Evolutionary conservation across 78 protist genomes (phyloP).

Genomic region (Cavenderia fasciculata): DNA sequence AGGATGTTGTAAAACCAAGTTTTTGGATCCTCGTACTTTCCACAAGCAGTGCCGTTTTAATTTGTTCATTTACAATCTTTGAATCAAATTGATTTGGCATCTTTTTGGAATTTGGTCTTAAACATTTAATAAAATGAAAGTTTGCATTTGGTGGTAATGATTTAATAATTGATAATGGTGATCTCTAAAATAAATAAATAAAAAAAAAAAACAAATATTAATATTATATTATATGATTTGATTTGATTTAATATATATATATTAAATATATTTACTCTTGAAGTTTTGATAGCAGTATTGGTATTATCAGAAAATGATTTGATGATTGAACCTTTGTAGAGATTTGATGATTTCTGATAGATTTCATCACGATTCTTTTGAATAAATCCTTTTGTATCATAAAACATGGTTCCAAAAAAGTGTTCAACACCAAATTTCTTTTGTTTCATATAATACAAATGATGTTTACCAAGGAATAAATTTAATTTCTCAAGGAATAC

Average conservation of each 20-base stretch:
- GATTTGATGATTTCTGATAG: background rate
- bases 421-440: conserved; percentile 53
- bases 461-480: conserved; percentile 22
- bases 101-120: conserved; percentile 89
- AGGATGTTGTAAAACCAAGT: conserved; percentile 88
- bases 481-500: conserved; percentile 38
- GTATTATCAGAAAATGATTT: conserved; percentile 5
- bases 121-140: conserved; percentile 92
- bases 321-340: conserved; percentile 14
- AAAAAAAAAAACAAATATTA: background rate
- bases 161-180: conserved; percentile 61
- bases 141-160: conserved; percentile 53
- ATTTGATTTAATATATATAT: background rate
- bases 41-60: conserved; percentile 77
- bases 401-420: conserved; percentile 26
- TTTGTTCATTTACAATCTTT: conserved; percentile 80
- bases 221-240: background rate
- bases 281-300: background rate
- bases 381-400: conserved; percentile 44
- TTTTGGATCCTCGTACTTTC: conserved; percentile 88
- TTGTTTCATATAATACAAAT: background rate
- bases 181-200: background rate
- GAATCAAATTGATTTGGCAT: conserved; percentile 22
- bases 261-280: background rate
- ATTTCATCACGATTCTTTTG: conserved; percentile 53